These are phyloP conservation scores for Venturia nashicola DNA, from an alignment of 2,329 filamentous ascomycete species.

Conservation along the genomic window DNA sequence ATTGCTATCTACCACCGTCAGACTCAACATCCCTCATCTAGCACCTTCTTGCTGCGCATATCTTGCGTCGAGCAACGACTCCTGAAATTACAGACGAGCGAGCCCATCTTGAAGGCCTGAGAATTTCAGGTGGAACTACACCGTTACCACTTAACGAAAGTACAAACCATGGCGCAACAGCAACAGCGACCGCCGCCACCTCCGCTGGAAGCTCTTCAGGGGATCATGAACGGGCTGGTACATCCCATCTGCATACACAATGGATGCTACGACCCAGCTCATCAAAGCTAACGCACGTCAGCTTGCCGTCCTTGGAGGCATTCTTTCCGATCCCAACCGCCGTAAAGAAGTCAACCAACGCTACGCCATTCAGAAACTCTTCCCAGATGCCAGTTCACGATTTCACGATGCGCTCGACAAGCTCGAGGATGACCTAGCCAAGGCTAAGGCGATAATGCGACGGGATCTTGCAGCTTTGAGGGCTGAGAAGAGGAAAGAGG, in stretches of 20 bases:
- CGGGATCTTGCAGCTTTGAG: slow-evolving; percentile 18
- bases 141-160: too few species aligned
- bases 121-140: background rate
- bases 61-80: background rate
- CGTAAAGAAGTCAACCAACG: slow-evolving; percentile 20
- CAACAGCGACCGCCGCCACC: background rate
- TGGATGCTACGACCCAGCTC: background rate
- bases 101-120: background rate
- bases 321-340: slow-evolving; percentile 29
- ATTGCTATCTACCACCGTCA: background rate
- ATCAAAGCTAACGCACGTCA: slow-evolving; percentile 12
- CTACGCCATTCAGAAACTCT: slow-evolving; percentile 22
- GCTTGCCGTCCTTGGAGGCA: slow-evolving; percentile 33
- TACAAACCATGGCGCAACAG: too few species aligned
- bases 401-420: slow-evolving; percentile 41
- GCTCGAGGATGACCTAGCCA: slow-evolving; percentile 34
- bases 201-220: slow-evolving; percentile 7
- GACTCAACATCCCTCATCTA: background rate
- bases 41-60: background rate
- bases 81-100: background rate
- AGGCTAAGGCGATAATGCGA: slow-evolving; percentile 20
- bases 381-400: slow-evolving; percentile 28
- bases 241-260: background rate
- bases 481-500: slow-evolving; percentile 6
- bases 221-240: slow-evolving; percentile 8